A percentile compares a stretch with the other conserved stretches of the same genome.
These are phyloP conservation scores for Penicillium sp. DNA, from an alignment of 2,329 filamentous ascomycete genomes.

Conservation along the genomic window DNA sequence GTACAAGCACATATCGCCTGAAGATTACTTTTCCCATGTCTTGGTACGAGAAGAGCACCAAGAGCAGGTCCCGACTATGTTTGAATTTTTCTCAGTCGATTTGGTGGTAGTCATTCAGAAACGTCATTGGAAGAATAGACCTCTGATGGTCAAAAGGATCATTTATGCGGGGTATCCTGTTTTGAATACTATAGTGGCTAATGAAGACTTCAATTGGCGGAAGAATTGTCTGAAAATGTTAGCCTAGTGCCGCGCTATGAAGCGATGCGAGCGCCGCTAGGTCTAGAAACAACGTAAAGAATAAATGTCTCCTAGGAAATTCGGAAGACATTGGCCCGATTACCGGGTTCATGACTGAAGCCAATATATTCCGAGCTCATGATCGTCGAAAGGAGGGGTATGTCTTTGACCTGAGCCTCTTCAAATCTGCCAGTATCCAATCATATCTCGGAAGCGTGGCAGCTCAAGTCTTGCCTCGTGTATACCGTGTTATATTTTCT, in stretches of 20 bases:
- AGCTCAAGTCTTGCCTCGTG: background rate
- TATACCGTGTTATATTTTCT: background rate
- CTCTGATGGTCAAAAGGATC: background rate
- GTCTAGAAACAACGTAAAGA: background rate
- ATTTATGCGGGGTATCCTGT: background rate
- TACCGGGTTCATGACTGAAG: background rate
- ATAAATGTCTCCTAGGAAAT: background rate
- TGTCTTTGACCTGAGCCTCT: background rate
- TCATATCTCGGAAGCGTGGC: background rate
- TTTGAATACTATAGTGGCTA: background rate
- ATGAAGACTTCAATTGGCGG: background rate
- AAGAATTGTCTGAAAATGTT: background rate
- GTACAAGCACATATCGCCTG: background rate
- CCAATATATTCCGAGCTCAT: background rate
- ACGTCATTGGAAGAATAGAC: background rate
- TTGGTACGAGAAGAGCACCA: background rate
- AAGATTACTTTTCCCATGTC: background rate
- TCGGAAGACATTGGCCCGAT: slow-evolving; percentile 2
- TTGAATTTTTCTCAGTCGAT: too few relatives aligned
- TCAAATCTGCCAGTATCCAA: background rate
- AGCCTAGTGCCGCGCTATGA: background rate
- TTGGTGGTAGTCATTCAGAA: too few relatives aligned
- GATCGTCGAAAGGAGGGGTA: background rate
- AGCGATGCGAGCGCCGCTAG: background rate
- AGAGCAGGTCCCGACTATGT: background rate